Evolutionary conservation across 352 stramenopile genomes (phyloP).

Genomic region (Stephanocyclus meneghinianus): DNA sequence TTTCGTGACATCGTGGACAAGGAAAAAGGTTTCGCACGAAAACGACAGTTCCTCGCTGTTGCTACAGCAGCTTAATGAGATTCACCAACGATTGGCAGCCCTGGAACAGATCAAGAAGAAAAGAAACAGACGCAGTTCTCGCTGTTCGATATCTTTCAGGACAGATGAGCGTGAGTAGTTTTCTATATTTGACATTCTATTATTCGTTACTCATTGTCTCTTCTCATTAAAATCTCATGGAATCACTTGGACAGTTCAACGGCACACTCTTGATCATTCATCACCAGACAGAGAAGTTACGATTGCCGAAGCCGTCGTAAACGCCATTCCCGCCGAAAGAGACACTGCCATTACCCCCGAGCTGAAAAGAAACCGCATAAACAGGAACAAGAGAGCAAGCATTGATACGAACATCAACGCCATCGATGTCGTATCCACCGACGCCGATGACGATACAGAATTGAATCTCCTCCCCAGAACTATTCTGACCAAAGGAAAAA

Average conservation of each 20-base stretch:
- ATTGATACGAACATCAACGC: conserved; percentile 24
- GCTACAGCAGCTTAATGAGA: conserved; percentile 13
- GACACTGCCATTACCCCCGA: neutral
- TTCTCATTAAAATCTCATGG: neutral
- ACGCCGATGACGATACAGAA: conserved; percentile 16
- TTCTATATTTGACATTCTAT: neutral
- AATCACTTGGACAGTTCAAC: neutral
- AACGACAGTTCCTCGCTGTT: conserved; percentile 3
- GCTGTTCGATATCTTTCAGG: neutral
- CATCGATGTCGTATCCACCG: conserved; percentile 7
- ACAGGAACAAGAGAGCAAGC: neutral
- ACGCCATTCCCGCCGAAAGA: neutral
- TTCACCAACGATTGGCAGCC: conserved; percentile 8
- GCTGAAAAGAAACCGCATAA: no score
- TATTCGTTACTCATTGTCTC: neutral
- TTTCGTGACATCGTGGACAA: neutral
- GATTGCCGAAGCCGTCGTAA: neutral
- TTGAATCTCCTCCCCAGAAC: conserved; percentile 10
- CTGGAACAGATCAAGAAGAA: conserved; percentile 11
- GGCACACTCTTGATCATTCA: neutral
- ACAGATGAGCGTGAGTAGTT: conserved; percentile 10
- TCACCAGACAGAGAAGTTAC: neutral
- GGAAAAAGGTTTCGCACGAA: conserved; percentile 2
- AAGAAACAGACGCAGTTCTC: neutral
- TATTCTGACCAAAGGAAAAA: conserved; percentile 15